Conservation (phyloP, 2,329 filamentous ascomycete species). For the Pestalotiopsis sp. region DNA sequence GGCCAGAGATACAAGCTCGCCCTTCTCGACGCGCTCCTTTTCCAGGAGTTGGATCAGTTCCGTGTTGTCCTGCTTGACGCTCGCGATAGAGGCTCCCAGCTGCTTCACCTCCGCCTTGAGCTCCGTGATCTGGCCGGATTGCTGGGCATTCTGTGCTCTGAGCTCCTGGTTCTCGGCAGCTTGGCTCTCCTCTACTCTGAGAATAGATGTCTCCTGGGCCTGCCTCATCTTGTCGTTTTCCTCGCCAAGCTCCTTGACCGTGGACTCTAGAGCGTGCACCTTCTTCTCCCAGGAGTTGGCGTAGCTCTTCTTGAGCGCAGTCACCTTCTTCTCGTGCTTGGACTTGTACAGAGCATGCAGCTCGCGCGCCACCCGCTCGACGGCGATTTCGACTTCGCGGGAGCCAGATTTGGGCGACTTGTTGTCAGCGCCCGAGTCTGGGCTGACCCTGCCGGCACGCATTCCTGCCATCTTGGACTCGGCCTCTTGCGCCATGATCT, state of each 20-base stretch:
- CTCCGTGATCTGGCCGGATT: slow-evolving; percentile 68
- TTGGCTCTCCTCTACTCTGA: slow-evolving; percentile 54
- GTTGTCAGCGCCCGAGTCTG: slow-evolving; percentile 32
- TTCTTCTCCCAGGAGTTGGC: slow-evolving; percentile 90
- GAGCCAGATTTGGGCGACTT: slow-evolving; percentile 39
- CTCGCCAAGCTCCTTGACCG: slow-evolving; percentile 67
- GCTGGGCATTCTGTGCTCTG: slow-evolving; percentile 61
- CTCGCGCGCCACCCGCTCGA: slow-evolving; percentile 92
- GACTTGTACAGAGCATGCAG: slow-evolving; percentile 92
- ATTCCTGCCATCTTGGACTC: slow-evolving; percentile 76
- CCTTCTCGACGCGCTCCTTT: slow-evolving; percentile 79
- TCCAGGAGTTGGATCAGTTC: slow-evolving; percentile 68
- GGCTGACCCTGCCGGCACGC: slow-evolving; percentile 61
- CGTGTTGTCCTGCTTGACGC: slow-evolving; percentile 71
- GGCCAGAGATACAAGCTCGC: slow-evolving; percentile 77
- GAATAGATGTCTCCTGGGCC: slow-evolving; percentile 67
- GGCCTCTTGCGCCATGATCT: slow-evolving; percentile 75
- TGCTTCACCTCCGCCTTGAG: slow-evolving; percentile 76
- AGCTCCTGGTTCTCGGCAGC: slow-evolving; percentile 53
- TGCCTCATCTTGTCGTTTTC: slow-evolving; percentile 76
- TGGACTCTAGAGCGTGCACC: slow-evolving; percentile 74
- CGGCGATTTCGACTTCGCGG: slow-evolving; percentile 78
- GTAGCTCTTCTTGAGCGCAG: slow-evolving; percentile 83
- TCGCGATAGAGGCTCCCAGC: slow-evolving; percentile 71
- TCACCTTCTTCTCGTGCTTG: slow-evolving; percentile 96